These are phyloP conservation scores for Aureobasidium uvarum DNA, from an alignment of 2,329 filamentous ascomycete genomes.

Conservation along the genomic window DNA sequence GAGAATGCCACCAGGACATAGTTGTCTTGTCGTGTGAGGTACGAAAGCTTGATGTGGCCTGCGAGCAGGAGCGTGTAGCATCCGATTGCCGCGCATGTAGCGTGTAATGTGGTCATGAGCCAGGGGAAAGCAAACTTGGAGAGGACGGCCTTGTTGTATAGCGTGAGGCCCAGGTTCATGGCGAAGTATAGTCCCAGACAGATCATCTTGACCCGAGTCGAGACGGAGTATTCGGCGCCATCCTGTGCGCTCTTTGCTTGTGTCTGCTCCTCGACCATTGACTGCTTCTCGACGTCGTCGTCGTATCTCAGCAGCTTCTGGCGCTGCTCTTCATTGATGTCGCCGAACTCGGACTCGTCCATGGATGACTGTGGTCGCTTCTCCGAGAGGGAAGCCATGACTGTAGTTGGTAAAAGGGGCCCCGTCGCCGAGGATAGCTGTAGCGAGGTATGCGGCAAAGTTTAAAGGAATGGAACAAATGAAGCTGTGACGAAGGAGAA, in stretches of 20 bases:
- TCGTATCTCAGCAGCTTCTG: conserved; percentile 12
- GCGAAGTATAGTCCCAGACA: conserved; percentile 47
- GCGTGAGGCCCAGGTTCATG: conserved; percentile 52
- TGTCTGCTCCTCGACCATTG: background rate
- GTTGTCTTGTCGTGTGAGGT: conserved; percentile 54
- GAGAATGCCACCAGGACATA: conserved; percentile 59
- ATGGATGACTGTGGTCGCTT: conserved; percentile 13
- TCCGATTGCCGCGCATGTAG: conserved; percentile 57
- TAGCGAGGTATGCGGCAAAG: background rate
- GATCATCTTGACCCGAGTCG: conserved; percentile 26
- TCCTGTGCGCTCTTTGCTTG: conserved; percentile 21
- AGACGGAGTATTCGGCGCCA: conserved; percentile 26
- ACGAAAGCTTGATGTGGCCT: conserved; percentile 53
- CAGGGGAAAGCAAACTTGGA: conserved; percentile 59
- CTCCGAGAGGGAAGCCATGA: conserved; percentile 16
- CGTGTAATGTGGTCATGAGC: conserved; percentile 60
- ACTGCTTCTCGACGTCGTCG: conserved; percentile 25
- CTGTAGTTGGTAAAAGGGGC: background rate
- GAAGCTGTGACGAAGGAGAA: background rate
- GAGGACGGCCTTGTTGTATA: conserved; percentile 59
- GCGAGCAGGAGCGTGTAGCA: conserved; percentile 53
- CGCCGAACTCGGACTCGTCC: conserved; percentile 18
- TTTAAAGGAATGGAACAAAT: conserved; percentile 5
- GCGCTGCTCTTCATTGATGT: conserved; percentile 8
- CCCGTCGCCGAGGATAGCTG: background rate